A percentile compares a stretch with the other conserved stretches of the same genome.
Evolutionary conservation across 2,329 filamentous ascomycete species (phyloP).

Genomic region (Colletotrichum tropicale): DNA sequence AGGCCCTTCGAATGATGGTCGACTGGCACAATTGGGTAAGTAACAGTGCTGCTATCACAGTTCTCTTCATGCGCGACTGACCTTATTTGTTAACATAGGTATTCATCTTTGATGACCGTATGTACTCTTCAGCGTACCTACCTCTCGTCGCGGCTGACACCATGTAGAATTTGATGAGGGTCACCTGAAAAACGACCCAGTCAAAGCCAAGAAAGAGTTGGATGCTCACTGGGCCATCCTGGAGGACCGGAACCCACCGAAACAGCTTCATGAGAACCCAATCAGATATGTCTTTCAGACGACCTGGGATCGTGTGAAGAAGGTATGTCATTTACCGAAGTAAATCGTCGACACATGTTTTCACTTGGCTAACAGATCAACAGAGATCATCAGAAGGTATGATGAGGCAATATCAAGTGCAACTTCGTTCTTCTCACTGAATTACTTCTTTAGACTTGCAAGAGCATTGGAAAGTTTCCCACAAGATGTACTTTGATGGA

Average conservation of each 20-base stretch:
- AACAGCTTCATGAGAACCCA: neutral
- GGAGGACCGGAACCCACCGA: neutral
- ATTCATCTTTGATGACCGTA: neutral
- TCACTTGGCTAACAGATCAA: neutral
- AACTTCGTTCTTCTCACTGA: no score
- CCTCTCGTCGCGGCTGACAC: neutral
- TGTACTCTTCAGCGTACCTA: neutral
- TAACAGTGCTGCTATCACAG: neutral
- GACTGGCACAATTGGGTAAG: neutral
- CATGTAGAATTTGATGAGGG: neutral
- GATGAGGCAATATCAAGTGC: no score
- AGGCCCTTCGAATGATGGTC: neutral
- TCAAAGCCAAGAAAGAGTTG: neutral
- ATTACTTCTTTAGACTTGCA: neutral
- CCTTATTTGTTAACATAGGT: neutral
- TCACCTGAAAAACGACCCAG: neutral
- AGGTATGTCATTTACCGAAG: neutral
- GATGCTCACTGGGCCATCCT: neutral
- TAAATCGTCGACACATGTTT: neutral
- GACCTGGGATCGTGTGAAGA: neutral
- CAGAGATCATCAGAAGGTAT: neutral
- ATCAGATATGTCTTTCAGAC: neutral
- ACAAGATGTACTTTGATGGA: neutral
- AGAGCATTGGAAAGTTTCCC: neutral
- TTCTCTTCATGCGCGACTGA: neutral